phyloP scores from a whole-genome alignment of 2,329 filamentous ascomycete species.

The Colletotrichum endophyticum region DNA sequence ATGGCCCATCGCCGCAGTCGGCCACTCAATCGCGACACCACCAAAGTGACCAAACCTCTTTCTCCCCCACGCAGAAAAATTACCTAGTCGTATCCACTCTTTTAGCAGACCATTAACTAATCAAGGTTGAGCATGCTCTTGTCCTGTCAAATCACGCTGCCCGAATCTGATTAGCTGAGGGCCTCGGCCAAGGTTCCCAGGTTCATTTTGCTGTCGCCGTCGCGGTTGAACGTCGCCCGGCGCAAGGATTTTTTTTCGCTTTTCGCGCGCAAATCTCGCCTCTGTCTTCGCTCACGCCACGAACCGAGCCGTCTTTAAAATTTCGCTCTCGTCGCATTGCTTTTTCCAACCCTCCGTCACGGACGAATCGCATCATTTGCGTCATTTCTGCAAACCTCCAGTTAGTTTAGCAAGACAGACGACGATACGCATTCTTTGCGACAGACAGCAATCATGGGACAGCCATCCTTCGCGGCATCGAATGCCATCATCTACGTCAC shows the following conservation, averaged over 20 bases:
- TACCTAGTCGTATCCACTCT: neutral
- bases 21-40: neutral
- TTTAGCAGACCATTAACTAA: slow-evolving; percentile 4
- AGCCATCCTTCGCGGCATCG: slow-evolving; percentile 76
- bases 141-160: neutral
- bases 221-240: neutral
- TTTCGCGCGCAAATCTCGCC: slow-evolving; percentile 7
- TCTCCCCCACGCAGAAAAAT: neutral
- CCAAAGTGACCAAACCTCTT: neutral
- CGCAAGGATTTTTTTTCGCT: neutral
- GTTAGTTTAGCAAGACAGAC: rapidly evolving
- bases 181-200: neutral
- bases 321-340: neutral
- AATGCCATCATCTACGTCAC: slow-evolving; percentile 85
- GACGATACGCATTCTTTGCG: neutral
- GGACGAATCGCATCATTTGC: neutral
- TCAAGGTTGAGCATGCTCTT: neutral
- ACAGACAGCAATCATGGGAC: slow-evolving; percentile 62
- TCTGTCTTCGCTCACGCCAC: slow-evolving; percentile 6
- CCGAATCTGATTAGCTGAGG: neutral
- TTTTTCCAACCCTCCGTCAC: neutral
- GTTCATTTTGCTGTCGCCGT: neutral
- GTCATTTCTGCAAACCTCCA: neutral
- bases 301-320: neutral
- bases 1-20: neutral